A percentile compares a stretch with the other conserved stretches of the same genome.
These are phyloP conservation scores for Apostasia shenzhenica DNA, from an alignment of 106 monocot species.

Conservation along the genomic window DNA sequence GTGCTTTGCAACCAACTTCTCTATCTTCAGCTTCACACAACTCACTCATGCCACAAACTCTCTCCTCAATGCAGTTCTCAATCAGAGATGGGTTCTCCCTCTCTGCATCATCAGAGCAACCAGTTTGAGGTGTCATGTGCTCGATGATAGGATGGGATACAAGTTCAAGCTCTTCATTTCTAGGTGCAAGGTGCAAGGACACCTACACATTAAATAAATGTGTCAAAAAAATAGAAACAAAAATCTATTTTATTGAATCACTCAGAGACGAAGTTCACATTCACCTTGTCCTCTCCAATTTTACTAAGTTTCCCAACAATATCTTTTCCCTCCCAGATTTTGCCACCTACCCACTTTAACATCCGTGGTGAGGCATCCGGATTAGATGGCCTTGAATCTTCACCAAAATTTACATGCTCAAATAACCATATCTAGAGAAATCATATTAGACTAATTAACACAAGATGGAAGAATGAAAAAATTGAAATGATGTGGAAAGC, in stretches of 20 bases:
- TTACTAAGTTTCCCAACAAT: neutral
- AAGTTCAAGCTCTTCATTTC: conserved; percentile 3
- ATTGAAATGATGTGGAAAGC: neutral
- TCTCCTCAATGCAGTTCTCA: neutral
- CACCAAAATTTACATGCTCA: conserved; percentile 13
- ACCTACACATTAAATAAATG: neutral
- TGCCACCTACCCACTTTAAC: conserved; percentile 2
- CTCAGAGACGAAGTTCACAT: neutral
- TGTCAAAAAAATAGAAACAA: neutral
- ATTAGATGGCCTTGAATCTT: conserved; percentile 6
- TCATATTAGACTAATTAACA: neutral
- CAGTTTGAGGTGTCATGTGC: neutral
- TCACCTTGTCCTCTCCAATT: conserved; percentile 3
- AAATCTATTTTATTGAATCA: neutral
- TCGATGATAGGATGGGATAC: neutral
- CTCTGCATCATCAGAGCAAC: neutral
- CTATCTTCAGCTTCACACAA: neutral
- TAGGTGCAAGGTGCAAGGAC: neutral
- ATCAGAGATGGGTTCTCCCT: neutral
- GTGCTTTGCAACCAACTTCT: neutral
- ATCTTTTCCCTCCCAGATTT: neutral
- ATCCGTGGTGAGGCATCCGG: neutral
- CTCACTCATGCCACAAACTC: neutral
- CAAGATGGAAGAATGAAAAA: neutral
- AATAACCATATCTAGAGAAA: conserved; percentile 5